Evolutionary conservation across 352 stramenopile species (phyloP).

Genomic region (Pythium dissotocum): DNA sequence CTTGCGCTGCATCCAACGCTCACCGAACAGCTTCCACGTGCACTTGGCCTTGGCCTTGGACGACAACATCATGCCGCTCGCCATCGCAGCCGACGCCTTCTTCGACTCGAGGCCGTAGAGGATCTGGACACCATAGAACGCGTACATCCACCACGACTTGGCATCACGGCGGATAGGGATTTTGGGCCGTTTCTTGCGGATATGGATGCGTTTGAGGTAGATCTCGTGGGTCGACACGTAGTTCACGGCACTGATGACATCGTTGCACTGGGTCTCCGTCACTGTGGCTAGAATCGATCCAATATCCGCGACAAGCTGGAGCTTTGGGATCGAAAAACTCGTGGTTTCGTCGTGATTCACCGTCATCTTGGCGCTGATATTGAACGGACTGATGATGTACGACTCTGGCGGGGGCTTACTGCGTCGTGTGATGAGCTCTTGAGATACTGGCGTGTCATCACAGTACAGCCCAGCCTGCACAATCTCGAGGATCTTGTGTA

Average conservation of each 20-base stretch:
- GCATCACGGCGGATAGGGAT: constrained; percentile 49
- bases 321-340: constrained; percentile 60
- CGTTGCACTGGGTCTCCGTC: constrained; percentile 74
- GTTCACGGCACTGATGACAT: constrained; percentile 73
- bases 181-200: constrained; percentile 57
- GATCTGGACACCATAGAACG: constrained; percentile 63
- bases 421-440: constrained; percentile 32
- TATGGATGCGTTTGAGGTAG: constrained; percentile 84
- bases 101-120: constrained; percentile 45
- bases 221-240: constrained; percentile 80
- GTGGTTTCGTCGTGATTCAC: constrained; percentile 78
- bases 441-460: constrained; percentile 39
- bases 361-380: constrained; percentile 72
- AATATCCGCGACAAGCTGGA: constrained; percentile 72
- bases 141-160: constrained; percentile 79
- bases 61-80: constrained; percentile 15
- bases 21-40: constrained; percentile 62
- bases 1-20: constrained; percentile 57
- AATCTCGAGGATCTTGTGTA: constrained; percentile 76
- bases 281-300: constrained; percentile 65
- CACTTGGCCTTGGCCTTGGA: constrained; percentile 29
- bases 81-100: constrained; percentile 5
- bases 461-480: constrained; percentile 62
- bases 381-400: constrained; percentile 79
- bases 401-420: constrained; percentile 34